A percentile compares a stretch with the other conserved stretches of the same genome.
Evolutionary conservation across 2,329 filamentous ascomycete species (phyloP).

Genomic region (Fusarium napiforme): DNA sequence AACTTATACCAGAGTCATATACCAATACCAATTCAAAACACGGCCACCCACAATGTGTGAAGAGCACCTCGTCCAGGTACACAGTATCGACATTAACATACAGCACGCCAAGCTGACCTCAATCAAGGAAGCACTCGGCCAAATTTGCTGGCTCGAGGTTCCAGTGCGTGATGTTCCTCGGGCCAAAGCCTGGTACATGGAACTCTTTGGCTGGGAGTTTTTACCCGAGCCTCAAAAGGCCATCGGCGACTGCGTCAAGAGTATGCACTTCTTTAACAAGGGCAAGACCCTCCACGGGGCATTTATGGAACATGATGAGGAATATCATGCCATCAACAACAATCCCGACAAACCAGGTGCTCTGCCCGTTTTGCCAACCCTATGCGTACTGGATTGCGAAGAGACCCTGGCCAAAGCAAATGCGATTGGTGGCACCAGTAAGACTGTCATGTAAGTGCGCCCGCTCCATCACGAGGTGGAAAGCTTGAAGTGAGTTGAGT

Average conservation of each 20-base stretch:
- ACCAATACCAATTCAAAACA: not conserved
- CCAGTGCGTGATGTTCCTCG: conserved; percentile 50
- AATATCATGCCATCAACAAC: conserved; percentile 44
- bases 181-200: conserved; percentile 52
- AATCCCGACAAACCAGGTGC: conserved; percentile 39
- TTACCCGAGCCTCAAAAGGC: conserved; percentile 30
- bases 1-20: not conserved
- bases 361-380: conserved; percentile 48
- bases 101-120: not conserved
- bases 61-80: conserved; percentile 26
- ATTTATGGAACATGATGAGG: conserved; percentile 49
- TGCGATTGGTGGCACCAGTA: conserved; percentile 43
- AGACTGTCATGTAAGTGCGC: conserved; percentile 49
- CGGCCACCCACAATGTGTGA: conserved; percentile 3
- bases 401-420: conserved; percentile 46
- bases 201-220: conserved; percentile 51
- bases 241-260: conserved; percentile 42
- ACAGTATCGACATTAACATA: not conserved
- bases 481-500: not conserved
- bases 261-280: conserved; percentile 51
- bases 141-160: conserved; percentile 54
- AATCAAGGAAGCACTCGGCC: conserved; percentile 43
- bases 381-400: conserved; percentile 49
- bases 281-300: conserved; percentile 49
- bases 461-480: not conserved